Evolutionary conservation across 2,329 filamentous ascomycete genomes (phyloP), one percentile per base, ranked within the genome.

Genomic region (Pezicula rhizophila): DNA sequence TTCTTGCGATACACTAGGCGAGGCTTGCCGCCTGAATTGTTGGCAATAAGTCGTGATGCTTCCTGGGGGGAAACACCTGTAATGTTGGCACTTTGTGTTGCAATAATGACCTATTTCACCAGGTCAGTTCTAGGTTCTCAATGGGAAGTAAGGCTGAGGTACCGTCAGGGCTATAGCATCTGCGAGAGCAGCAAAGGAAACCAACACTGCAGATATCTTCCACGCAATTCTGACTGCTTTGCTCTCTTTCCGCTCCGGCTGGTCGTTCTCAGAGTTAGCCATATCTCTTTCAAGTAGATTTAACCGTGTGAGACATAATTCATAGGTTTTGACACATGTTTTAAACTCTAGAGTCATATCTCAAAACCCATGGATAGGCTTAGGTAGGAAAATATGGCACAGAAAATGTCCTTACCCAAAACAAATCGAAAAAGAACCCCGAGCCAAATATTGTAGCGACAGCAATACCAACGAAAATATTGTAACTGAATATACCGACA

Each of bases 361-460:
- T 23, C 23, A 5, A 23, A 23, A 4, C 6, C 6, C 23, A 23
- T 23, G 23, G 6, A 23, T 23, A 3, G 4, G 23, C 23, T 23
- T 23, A 7, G 23, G 6, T 23, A 23, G 23, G 23, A 23, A 23
- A 23, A 7, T 5, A 23, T 18, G 23, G 23, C 23, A 4, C 23
- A 7, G 4, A 23, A 23, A 23, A 23, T 23, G 6, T 23, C 23
- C 23, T 23, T 23, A 23, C 23, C 23, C 76, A 81, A 65, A 80
- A 79, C 3, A 82, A 70, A 57, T 81, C 78, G 63, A 81, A 80
- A 68, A 81, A 80, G 67, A 81, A 81, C 0, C 72, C 78, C 1
- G 73, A 71, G 18, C 77, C 77, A 56, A 82, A 81, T 56, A 81
- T 74, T 41, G 72, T 76, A 12, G 77, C 77, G 8, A 80, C 73